Evolutionary conservation across 1,284 basidiomycete genomes (phyloP).

Genomic region (Pyrrhoderma noxium): DNA sequence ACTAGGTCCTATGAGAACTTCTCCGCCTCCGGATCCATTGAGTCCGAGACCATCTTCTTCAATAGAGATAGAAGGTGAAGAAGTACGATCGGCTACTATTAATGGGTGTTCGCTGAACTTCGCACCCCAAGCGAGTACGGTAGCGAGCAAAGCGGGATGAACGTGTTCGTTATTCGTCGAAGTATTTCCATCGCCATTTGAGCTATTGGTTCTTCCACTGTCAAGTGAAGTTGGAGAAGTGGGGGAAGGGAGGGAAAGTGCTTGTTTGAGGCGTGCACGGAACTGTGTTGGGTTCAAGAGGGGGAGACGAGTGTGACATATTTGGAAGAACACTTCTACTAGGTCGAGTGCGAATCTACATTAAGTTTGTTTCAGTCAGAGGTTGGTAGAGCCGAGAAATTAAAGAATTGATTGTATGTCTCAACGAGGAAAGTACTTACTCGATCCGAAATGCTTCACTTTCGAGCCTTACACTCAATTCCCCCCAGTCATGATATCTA

Average conservation of each 20-base stretch:
- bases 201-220: no score
- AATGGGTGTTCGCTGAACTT: constrained; percentile 86
- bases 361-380: no score
- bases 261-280: constrained; percentile 52
- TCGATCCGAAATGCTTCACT: constrained; percentile 66
- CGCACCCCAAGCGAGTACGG: constrained; percentile 87
- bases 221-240: constrained; percentile 22
- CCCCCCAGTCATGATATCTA: constrained; percentile 60
- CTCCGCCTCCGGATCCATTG: constrained; percentile 13
- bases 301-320: constrained; percentile 77
- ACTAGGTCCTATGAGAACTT: constrained; percentile 64
- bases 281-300: constrained; percentile 74
- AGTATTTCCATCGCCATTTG: no score
- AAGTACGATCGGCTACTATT: constrained; percentile 62
- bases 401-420: constrained; percentile 18
- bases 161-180: no score
- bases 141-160: constrained; percentile 73
- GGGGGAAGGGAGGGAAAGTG: constrained; percentile 27
- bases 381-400: constrained; percentile 7
- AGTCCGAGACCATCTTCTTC: no score
- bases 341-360: constrained; percentile 78
- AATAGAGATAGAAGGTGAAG: no score
- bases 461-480: constrained; percentile 57
- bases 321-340: constrained; percentile 84
- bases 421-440: constrained; percentile 36